A percentile compares a stretch with the other conserved stretches of the same genome.
Evolutionary conservation across 352 stramenopile species (phyloP).

Genomic region (Pythium phragmiticola): DNA sequence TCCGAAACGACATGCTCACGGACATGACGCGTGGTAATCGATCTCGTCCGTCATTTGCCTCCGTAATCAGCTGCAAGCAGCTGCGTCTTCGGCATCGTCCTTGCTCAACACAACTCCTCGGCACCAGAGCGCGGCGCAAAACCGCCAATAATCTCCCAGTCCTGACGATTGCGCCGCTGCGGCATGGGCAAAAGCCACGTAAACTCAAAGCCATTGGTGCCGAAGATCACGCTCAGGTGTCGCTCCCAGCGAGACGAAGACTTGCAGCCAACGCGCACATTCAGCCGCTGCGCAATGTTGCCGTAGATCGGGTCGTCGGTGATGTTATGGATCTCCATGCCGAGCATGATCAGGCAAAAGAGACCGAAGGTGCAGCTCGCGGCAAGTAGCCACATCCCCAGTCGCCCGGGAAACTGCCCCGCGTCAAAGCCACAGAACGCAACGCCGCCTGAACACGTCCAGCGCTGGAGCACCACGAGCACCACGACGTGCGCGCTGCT

Average conservation of each 20-base stretch:
- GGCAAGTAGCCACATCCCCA: constrained; percentile 67
- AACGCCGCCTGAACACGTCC: constrained; percentile 38
- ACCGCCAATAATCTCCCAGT: constrained; percentile 51
- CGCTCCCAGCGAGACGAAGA: constrained; percentile 59
- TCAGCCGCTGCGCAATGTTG: constrained; percentile 51
- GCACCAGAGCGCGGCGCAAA: constrained; percentile 1
- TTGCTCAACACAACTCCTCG: neutral
- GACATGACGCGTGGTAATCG: neutral
- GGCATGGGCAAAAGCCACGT: constrained; percentile 66
- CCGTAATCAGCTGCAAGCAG: neutral
- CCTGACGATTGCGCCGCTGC: constrained; percentile 41
- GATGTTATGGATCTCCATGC: constrained; percentile 80
- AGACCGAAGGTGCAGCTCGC: constrained; percentile 69
- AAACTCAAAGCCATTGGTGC: constrained; percentile 59
- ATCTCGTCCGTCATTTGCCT: neutral
- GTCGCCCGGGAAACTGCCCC: constrained; percentile 51
- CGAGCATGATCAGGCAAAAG: constrained; percentile 75
- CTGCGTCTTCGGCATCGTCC: neutral
- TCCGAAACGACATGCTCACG: neutral
- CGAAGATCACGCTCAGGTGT: constrained; percentile 75
- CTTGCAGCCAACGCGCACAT: constrained; percentile 54
- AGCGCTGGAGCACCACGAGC: constrained; percentile 53
- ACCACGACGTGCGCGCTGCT: constrained; percentile 56
- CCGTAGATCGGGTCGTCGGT: constrained; percentile 45
- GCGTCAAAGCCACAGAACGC: constrained; percentile 59